These are phyloP conservation scores for Metschnikowia reukaufii DNA, from an alignment of 805 yeast species.

Conservation along the genomic window DNA sequence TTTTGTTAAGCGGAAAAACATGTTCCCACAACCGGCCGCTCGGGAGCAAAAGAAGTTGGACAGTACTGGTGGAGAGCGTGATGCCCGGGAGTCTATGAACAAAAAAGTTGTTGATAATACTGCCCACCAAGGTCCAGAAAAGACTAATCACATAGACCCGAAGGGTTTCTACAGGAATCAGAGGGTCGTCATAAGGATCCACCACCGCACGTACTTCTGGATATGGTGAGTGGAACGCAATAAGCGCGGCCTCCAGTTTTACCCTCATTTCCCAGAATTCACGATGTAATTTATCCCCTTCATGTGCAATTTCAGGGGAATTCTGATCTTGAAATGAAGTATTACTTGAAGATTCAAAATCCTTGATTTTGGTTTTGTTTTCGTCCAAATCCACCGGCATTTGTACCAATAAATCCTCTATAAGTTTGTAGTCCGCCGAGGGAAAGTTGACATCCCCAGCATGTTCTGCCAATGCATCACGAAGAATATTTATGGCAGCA, in stretches of 20 bases:
- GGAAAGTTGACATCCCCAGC: slow-evolving; percentile 37
- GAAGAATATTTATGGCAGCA: slow-evolving; percentile 32
- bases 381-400: slow-evolving; percentile 14
- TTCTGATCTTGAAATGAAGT: background rate
- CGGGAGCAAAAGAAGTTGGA: slow-evolving; percentile 41
- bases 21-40: slow-evolving; percentile 43
- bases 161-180: slow-evolving; percentile 50
- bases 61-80: slow-evolving; percentile 38
- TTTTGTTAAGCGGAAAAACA: slow-evolving; percentile 26
- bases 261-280: slow-evolving; percentile 32
- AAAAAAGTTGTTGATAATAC: slow-evolving; percentile 58
- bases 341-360: too few species aligned
- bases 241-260: slow-evolving; percentile 44
- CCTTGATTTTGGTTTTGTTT: background rate
- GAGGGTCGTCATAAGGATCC: slow-evolving; percentile 56
- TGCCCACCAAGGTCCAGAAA: slow-evolving; percentile 52
- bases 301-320: background rate
- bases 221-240: slow-evolving; percentile 51
- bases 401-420: slow-evolving; percentile 24
- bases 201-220: slow-evolving; percentile 68
- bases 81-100: slow-evolving; percentile 55
- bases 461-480: slow-evolving; percentile 35
- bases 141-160: slow-evolving; percentile 56
- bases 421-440: slow-evolving; percentile 26
- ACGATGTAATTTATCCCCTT: background rate